Conservation (phyloP, 352 stramenopile species). For the Pythium myriotylum region DNA sequence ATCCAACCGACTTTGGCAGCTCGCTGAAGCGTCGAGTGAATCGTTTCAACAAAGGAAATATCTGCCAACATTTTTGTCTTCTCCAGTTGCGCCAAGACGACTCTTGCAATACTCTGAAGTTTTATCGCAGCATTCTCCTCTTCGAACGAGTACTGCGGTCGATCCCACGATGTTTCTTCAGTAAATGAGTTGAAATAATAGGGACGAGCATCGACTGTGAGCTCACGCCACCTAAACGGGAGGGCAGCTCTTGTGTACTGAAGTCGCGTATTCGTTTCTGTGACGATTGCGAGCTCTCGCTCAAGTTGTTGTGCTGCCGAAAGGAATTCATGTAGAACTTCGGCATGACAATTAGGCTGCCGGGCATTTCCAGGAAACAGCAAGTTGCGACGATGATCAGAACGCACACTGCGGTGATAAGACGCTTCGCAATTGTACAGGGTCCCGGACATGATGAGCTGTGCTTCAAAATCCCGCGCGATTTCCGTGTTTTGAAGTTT, state of each 20-base stretch:
- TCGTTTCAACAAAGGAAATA: conserved; percentile 49
- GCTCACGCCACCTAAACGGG: conserved; percentile 67
- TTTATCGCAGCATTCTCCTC: conserved; percentile 64
- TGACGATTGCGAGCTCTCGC: conserved; percentile 24
- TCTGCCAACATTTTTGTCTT: conserved; percentile 29
- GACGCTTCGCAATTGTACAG: conserved; percentile 25
- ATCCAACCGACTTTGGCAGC: conserved; percentile 48
- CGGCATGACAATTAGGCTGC: conserved; percentile 52
- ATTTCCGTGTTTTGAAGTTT: conserved; percentile 6
- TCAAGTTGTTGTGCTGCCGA: conserved; percentile 36
- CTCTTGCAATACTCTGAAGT: conserved; percentile 63
- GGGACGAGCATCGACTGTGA: conserved; percentile 3
- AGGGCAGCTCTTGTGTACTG: conserved; percentile 53
- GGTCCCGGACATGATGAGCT: conserved; percentile 20
- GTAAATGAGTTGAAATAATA: conserved; percentile 63
- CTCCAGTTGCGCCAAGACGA: conserved; percentile 43
- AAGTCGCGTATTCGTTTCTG: conserved; percentile 28
- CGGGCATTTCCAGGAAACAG: conserved; percentile 53
- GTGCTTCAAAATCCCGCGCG: conserved; percentile 5
- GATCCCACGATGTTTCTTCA: conserved; percentile 51
- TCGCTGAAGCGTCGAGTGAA: conserved; percentile 36
- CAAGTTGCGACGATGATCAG: conserved; percentile 50
- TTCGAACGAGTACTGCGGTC: conserved; percentile 66
- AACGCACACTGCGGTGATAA: conserved; percentile 62
- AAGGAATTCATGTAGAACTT: conserved; percentile 51